Evolutionary conservation across 225 moss, liverwort and hornwort genomes (phyloP), one percentile per base, ranked within the genome.

Genomic region (Marchantia paleacea): DNA sequence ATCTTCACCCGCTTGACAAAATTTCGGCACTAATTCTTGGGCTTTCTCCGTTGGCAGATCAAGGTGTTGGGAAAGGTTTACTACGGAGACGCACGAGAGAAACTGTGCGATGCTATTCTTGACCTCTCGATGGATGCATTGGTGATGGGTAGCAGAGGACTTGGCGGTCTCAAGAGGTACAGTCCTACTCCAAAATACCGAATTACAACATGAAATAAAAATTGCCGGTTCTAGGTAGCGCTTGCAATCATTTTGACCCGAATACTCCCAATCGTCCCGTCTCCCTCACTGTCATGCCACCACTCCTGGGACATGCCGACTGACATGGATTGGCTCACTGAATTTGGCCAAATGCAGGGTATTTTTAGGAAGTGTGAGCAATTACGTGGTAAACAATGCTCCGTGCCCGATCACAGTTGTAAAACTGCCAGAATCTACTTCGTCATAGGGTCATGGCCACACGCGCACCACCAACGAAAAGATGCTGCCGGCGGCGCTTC

Each of bases 81-180:
- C 55, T 96, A 91, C 85, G 95, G 95, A 70, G 95, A 96, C 77
- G 88, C 89, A 0, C 82, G 88, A 65, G 90, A 90, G 65, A 78
- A 85, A 54, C 83, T 96, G 11, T 72, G 83, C 77, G 90, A 96
- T 75, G 83, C 95, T 61, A 87, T 92, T 52, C 49, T 85, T 53
- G 92, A 91, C 52, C 76, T 86, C 75, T 90, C 91, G 58, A 76
- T 96, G 26, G 91, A 96, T 86, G 81, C 92, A 20, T 79, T 96
- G 81, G 82, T 96, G 13, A 84, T 96, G 92, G 95, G 95, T 28
- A 93, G 93, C 82, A 90, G 95, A 39, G 95, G 95, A 25, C 84
- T 92, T 12, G 91, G 95, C 55, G 80, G 86, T 70, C 79, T 96
- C 6, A 91, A 88, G 79, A 96, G 92, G 91, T 93, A 86, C 11